These are phyloP conservation scores for Helianthus tuberosus DNA, from an alignment of 129 eudicot species.

Conservation along the genomic window DNA sequence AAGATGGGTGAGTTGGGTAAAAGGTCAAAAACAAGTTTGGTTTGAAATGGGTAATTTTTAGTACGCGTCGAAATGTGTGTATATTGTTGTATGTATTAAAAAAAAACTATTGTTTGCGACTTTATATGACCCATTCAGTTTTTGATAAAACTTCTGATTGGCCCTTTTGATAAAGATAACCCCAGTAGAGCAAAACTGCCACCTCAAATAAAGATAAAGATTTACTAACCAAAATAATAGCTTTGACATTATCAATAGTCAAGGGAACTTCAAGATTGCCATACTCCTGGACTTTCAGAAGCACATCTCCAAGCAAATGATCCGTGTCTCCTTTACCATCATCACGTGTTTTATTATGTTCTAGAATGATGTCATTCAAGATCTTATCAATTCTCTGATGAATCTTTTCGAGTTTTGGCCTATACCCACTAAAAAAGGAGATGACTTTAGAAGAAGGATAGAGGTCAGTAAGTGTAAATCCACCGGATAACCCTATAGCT, in stretches of 20 bases:
- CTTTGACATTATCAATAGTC: conserved; percentile 42
- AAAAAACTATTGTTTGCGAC: too few species aligned
- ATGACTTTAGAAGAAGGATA: conserved; percentile 41
- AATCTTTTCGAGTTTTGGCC: conserved; percentile 36
- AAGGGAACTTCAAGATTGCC: conserved; percentile 35
- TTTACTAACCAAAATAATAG: conserved; percentile 36
- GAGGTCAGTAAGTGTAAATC: conserved; percentile 35
- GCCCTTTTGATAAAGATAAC: conserved; percentile 1
- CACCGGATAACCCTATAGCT: conserved; percentile 26
- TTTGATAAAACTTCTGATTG: neutral
- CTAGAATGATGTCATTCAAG: conserved; percentile 36
- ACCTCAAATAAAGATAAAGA: neutral
- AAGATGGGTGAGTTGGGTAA: neutral
- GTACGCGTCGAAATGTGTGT: neutral
- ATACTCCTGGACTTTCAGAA: conserved; percentile 30
- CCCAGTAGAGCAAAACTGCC: neutral
- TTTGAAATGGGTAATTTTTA: neutral
- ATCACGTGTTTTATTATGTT: conserved; percentile 25
- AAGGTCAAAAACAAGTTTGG: neutral
- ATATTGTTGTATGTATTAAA: neutral
- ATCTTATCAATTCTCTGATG: conserved; percentile 25
- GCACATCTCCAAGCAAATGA: conserved; percentile 29
- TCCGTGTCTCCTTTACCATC: conserved; percentile 12
- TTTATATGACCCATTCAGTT: too few species aligned
- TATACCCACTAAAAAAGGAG: conserved; percentile 32